Evolutionary conservation across 352 stramenopile genomes (phyloP).

Genomic region (Thraustotheca clavata): DNA sequence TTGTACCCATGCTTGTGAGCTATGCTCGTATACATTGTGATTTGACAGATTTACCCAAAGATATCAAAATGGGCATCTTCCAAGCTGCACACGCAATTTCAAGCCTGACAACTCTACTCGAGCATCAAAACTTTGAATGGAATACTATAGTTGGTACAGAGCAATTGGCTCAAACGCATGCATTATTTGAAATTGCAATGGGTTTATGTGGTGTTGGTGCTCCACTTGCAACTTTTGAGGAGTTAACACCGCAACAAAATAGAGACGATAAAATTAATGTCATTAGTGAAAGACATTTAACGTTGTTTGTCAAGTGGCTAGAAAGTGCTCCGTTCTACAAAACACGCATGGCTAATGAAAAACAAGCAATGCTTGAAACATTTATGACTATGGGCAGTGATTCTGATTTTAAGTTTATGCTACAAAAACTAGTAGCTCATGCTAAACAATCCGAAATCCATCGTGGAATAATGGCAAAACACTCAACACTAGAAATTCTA

Average conservation of each 20-base stretch:
- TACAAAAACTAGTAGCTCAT: background rate
- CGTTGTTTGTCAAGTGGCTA: constrained; percentile 3
- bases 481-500: constrained; percentile 11
- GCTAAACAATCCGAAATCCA: background rate
- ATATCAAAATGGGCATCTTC: background rate
- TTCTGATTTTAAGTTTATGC: background rate
- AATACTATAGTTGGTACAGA: background rate
- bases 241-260: too few relatives aligned
- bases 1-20: background rate
- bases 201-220: background rate
- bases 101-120: background rate
- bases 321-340: background rate
- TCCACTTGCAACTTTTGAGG: too few relatives aligned
- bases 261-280: too few relatives aligned
- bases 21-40: constrained; percentile 1
- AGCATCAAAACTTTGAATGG: background rate
- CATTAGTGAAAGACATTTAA: too few relatives aligned
- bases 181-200: background rate
- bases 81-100: background rate
- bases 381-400: background rate
- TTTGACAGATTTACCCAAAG: background rate
- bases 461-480: background rate
- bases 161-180: too few relatives aligned
- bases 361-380: background rate
- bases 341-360: background rate